Percentiles rank a stretch among this genome's conserved stretches.
Evolutionary conservation across 495 filamentous ascomycete genomes (phyloP).

Genomic region (Parachaetomium inaequale): DNA sequence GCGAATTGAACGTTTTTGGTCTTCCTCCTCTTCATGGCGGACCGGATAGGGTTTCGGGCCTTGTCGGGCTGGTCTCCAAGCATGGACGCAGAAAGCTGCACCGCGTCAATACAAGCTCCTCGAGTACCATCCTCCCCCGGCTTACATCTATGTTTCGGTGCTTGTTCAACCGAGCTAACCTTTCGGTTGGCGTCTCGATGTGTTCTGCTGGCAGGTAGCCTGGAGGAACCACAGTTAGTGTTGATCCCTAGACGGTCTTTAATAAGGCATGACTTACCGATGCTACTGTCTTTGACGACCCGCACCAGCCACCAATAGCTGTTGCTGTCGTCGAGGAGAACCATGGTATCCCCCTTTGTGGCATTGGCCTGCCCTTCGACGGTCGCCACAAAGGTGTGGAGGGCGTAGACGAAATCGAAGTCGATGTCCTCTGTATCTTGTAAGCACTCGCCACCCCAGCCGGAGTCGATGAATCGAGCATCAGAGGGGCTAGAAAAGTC

Average conservation of each 20-base stretch:
- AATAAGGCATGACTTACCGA: conserved; percentile 65
- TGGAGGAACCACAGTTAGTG: conserved; percentile 36
- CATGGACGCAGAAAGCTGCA: conserved; percentile 86
- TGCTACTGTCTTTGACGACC: conserved; percentile 94
- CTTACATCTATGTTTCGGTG: conserved; percentile 95
- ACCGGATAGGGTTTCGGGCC: conserved; percentile 81
- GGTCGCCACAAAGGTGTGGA: conserved; percentile 96
- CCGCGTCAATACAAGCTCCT: conserved; percentile 12
- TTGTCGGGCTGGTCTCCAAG: conserved; percentile 87
- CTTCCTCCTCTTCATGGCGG: conserved; percentile 82
- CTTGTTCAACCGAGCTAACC: conserved; percentile 91
- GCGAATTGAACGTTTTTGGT: conserved; percentile 87
- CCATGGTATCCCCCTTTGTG: conserved; percentile 98
- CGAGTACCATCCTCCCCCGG: conserved; percentile 10
- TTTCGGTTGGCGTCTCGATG: conserved; percentile 96
- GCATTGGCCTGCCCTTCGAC: conserved; percentile 98
- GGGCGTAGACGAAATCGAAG: conserved; percentile 98
- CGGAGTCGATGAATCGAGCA: conserved; percentile 59
- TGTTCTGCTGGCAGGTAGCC: conserved; percentile 97
- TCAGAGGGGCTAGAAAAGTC: conserved; percentile 46
- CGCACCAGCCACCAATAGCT: conserved; percentile 99
- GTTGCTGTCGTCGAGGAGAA: conserved; percentile 98
- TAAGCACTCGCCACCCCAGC: conserved; percentile 77
- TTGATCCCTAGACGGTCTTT: neutral
- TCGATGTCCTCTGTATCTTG: conserved; percentile 91